Evolutionary conservation across 1,139 yeast genomes (phyloP).

Genomic region (Eremothecium gossypii): DNA sequence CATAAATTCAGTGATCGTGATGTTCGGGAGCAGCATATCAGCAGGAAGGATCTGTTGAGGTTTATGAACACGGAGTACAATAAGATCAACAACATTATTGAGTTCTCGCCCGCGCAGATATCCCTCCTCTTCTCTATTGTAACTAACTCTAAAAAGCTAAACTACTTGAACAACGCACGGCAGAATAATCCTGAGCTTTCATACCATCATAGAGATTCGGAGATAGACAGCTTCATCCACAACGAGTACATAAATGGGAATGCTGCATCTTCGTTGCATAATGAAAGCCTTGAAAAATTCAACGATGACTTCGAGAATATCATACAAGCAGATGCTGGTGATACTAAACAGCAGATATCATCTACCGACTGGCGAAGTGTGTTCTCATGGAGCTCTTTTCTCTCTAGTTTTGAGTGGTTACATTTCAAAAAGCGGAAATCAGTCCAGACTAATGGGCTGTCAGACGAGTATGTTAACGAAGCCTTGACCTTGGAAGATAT

Average conservation of each 20-base stretch:
- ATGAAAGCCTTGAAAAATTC: conserved; percentile 25
- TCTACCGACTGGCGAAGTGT: not conserved
- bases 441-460: not conserved
- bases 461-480: conserved; percentile 9
- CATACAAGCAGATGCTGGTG: conserved; percentile 25
- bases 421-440: not conserved
- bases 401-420: not conserved
- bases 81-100: conserved; percentile 32
- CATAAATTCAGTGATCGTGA: conserved; percentile 24
- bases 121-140: conserved; percentile 32
- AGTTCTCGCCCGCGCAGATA: conserved; percentile 34
- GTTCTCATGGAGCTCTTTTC: not conserved
- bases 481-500: conserved; percentile 35
- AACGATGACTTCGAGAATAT: conserved; percentile 29
- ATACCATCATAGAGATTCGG: conserved; percentile 21
- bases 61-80: conserved; percentile 30
- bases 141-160: conserved; percentile 27
- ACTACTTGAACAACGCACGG: conserved; percentile 10
- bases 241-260: conserved; percentile 23
- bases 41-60: conserved; percentile 31
- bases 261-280: conserved; percentile 10
- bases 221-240: conserved; percentile 24
- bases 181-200: conserved; percentile 3
- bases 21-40: conserved; percentile 24
- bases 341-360: conserved; percentile 1